Percentiles rank a stretch among this genome's conserved stretches.
These are phyloP conservation scores for Geotrichum candidum DNA, from an alignment of 1,139 yeast species.

Conservation along the genomic window DNA sequence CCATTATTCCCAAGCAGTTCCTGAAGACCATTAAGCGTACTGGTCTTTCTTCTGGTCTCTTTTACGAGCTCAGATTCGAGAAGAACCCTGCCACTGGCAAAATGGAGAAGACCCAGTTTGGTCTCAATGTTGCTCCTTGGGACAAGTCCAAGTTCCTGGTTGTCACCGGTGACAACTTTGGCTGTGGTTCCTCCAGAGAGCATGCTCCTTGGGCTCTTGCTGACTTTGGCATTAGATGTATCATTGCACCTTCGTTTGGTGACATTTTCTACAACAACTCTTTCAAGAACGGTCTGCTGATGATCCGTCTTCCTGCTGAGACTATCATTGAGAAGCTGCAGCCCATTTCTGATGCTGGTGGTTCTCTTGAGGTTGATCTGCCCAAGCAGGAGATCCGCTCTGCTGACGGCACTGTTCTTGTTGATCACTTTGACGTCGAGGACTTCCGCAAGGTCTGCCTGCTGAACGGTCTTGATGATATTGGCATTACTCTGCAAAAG, in stretches of 20 bases:
- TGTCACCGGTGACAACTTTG: constrained; percentile 94
- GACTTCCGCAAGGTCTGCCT: constrained; percentile 90
- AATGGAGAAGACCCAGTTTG: constrained; percentile 79
- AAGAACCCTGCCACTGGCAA: constrained; percentile 62
- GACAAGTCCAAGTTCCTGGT: constrained; percentile 73
- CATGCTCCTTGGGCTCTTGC: constrained; percentile 99
- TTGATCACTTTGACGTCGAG: constrained; percentile 81
- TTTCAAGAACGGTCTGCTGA: constrained; percentile 88
- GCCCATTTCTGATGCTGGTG: constrained; percentile 74
- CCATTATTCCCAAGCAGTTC: constrained; percentile 96
- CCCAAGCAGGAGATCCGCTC: constrained; percentile 77
- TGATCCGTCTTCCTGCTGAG: constrained; percentile 78
- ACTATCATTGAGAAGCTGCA: constrained; percentile 62
- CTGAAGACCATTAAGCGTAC: constrained; percentile 96
- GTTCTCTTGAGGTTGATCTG: constrained; percentile 69
- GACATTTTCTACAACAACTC: constrained; percentile 97
- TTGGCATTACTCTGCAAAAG: constrained; percentile 89
- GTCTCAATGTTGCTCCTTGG: constrained; percentile 79
- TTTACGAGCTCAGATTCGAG: constrained; percentile 78
- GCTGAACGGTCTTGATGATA: constrained; percentile 91
- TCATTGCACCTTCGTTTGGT: constrained; percentile 97
- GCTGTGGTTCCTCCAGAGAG: constrained; percentile 98
- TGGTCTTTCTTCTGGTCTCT: constrained; percentile 80
- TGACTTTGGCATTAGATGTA: constrained; percentile 91
- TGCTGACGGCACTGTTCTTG: constrained; percentile 63